A percentile compares a stretch with the other conserved stretches of the same genome.
Conservation (phyloP, 805 yeast genomes). For the Kuraishia hungarica region DNA sequence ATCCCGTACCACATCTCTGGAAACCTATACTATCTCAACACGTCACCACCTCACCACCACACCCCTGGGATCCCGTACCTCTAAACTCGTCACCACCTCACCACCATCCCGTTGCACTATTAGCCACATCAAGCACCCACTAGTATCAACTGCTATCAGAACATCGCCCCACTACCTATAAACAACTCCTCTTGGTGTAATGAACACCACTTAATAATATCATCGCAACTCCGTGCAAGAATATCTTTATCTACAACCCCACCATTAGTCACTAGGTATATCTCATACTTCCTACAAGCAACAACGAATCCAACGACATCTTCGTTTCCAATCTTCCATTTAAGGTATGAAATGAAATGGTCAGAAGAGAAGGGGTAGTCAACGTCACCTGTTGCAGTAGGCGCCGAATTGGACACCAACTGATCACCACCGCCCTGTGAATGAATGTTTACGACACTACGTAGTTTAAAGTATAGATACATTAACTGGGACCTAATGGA, state of each 20-base stretch:
- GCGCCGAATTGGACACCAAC: neutral
- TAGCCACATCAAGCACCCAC: no score
- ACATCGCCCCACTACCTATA: conserved; percentile 65
- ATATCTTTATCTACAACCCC: conserved; percentile 45
- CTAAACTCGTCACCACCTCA: no score
- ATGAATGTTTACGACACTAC: neutral
- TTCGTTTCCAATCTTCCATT: conserved; percentile 14
- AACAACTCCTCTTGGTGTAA: conserved; percentile 64
- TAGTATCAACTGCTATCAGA: conserved; percentile 28
- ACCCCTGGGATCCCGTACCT: no score
- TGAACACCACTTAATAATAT: conserved; percentile 69
- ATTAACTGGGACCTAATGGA: neutral
- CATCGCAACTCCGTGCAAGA: conserved; percentile 52
- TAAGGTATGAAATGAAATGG: conserved; percentile 16
- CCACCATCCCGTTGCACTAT: no score
- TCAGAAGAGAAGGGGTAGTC: conserved; percentile 1
- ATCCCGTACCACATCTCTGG: no score
- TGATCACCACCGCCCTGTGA: neutral
- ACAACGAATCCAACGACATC: conserved; percentile 17
- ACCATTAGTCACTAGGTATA: conserved; percentile 51
- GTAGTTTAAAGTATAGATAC: neutral
- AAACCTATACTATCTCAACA: no score
- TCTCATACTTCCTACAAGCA: conserved; percentile 38
- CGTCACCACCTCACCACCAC: no score
- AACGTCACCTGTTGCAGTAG: neutral